Conservation (phyloP, 257 asterid genomes). For the Penstemon newberryi region DNA sequence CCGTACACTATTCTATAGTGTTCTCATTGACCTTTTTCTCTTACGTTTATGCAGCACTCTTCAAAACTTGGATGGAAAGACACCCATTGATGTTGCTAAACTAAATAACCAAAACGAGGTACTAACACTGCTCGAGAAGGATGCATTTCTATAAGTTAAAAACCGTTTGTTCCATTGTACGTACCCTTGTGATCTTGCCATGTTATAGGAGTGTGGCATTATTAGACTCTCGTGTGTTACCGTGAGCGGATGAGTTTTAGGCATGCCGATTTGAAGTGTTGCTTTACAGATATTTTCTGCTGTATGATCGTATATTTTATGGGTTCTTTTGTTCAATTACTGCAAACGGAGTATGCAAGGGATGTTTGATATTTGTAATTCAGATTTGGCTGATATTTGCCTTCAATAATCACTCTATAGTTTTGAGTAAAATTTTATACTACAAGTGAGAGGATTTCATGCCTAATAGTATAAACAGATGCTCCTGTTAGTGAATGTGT, state of each 20-base stretch:
- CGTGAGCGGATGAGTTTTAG: slow-evolving; percentile 23
- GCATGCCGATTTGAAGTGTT: slow-evolving; percentile 28
- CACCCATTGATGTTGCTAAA: slow-evolving; percentile 96
- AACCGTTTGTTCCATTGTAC: slow-evolving; percentile 2
- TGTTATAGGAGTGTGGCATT: slow-evolving; percentile 32
- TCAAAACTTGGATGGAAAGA: slow-evolving; percentile 94
- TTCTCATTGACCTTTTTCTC: slow-evolving; percentile 29
- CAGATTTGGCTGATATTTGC: slow-evolving; percentile 24
- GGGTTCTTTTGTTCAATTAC: slow-evolving; percentile 30
- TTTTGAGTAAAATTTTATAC: no score
- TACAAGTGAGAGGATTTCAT: no score
- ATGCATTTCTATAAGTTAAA: slow-evolving; percentile 69
- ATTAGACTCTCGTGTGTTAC: slow-evolving; percentile 13
- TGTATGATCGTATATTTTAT: slow-evolving; percentile 34
- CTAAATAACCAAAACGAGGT: slow-evolving; percentile 85
- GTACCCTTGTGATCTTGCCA: slow-evolving; percentile 23
- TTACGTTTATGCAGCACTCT: slow-evolving; percentile 63
- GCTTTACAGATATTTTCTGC: slow-evolving; percentile 29
- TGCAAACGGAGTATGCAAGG: slow-evolving; percentile 6
- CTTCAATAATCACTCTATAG: slow-evolving; percentile 11
- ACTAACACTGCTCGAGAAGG: slow-evolving; percentile 84
- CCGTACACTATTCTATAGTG: neutral
- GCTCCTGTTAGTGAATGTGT: no score
- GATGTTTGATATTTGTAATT: slow-evolving; percentile 21
- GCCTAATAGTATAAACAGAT: no score